These are phyloP conservation scores for Lasiosphaeria hispida DNA, from an alignment of 495 filamentous ascomycete genomes.

Conservation along the genomic window DNA sequence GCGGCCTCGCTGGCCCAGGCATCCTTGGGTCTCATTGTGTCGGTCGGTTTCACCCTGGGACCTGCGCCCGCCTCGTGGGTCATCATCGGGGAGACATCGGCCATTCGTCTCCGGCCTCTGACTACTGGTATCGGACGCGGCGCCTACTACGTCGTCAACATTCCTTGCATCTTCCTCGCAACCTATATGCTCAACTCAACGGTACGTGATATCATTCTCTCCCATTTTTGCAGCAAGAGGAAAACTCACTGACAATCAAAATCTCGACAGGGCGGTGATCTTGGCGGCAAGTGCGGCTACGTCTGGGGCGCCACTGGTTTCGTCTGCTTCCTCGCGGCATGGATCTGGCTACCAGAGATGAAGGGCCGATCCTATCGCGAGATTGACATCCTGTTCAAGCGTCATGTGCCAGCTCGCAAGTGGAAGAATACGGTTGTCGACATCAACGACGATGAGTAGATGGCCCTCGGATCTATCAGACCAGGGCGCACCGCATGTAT, in stretches of 20 bases:
- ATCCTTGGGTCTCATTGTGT: constrained; percentile 55
- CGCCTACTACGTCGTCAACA: constrained; percentile 52
- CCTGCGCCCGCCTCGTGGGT: constrained; percentile 55
- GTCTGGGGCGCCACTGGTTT: constrained; percentile 32
- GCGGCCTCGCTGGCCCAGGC: constrained; percentile 47
- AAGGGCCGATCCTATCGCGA: constrained; percentile 36
- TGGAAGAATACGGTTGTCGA: constrained; percentile 51
- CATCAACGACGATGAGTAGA: constrained; percentile 54
- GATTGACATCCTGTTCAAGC: constrained; percentile 42
- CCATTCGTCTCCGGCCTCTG: constrained; percentile 54
- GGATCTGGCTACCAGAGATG: constrained; percentile 35
- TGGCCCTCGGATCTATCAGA: constrained; percentile 6
- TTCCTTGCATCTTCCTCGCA: constrained; percentile 53
- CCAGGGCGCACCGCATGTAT: too few relatives aligned
- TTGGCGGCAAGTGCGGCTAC: constrained; percentile 54
- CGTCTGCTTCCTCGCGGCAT: constrained; percentile 32
- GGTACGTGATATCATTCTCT: too few relatives aligned
- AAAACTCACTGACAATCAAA: constrained; percentile 27
- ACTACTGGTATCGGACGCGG: constrained; percentile 57
- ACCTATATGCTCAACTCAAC: constrained; percentile 50
- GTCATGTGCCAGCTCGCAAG: constrained; percentile 50
- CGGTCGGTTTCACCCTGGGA: constrained; percentile 52
- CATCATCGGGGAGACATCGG: constrained; percentile 58
- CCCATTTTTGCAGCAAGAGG: too few relatives aligned
- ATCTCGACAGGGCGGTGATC: constrained; percentile 38